These are phyloP conservation scores for Cucumis hystrix DNA, from an alignment of 306 rosid species.

Conservation along the genomic window DNA sequence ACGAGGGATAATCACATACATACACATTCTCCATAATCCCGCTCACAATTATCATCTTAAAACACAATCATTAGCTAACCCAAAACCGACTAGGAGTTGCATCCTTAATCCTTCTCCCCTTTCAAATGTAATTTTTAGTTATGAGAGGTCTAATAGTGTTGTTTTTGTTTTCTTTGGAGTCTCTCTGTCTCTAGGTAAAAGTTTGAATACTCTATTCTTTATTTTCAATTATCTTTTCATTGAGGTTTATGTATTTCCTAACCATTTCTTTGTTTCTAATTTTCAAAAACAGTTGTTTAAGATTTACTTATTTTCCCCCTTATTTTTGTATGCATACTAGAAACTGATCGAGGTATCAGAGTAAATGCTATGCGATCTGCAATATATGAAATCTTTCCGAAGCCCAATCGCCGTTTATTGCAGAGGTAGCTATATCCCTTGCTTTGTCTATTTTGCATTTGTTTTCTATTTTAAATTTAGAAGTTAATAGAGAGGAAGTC, in stretches of 20 bases:
- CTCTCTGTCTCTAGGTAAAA: background rate
- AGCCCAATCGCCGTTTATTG: too few relatives aligned
- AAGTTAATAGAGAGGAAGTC: background rate
- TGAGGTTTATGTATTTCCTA: background rate
- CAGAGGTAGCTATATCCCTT: conserved; percentile 8
- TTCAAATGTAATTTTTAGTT: background rate
- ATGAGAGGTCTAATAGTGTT: background rate
- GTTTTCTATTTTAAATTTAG: background rate
- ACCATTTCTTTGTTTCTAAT: background rate
- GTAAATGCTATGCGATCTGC: too few relatives aligned
- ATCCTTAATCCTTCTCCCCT: background rate
- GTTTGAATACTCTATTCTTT: background rate
- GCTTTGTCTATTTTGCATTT: background rate
- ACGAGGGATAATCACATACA: background rate
- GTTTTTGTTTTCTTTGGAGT: background rate
- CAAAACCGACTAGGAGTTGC: background rate
- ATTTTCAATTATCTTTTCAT: background rate
- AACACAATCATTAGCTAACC: too few relatives aligned
- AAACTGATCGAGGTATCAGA: too few relatives aligned
- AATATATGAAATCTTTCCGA: too few relatives aligned
- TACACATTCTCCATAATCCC: background rate
- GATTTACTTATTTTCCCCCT: conserved; percentile 5
- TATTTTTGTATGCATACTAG: conserved; percentile 45
- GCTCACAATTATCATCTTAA: background rate
- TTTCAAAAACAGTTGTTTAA: background rate